Evolutionary conservation across 2,329 filamentous ascomycete species (phyloP).

Genomic region (Neofusicoccum parvum): DNA sequence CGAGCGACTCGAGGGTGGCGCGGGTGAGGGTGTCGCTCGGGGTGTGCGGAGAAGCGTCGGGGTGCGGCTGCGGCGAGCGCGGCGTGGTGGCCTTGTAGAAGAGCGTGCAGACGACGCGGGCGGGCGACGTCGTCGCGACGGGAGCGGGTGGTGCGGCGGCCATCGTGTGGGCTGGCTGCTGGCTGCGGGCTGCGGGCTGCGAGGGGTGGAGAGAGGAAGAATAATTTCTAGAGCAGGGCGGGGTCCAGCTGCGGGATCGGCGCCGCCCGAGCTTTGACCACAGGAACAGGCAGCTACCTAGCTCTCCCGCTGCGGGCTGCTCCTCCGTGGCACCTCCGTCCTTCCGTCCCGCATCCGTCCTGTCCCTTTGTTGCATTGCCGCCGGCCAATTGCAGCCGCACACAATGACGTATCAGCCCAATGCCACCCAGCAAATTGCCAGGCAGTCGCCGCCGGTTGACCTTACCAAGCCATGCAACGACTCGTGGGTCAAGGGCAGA

Average conservation of each 20-base stretch:
- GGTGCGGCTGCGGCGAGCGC: slow-evolving; percentile 35
- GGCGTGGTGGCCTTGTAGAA: slow-evolving; percentile 43
- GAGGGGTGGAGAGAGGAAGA: neutral
- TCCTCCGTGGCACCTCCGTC: slow-evolving; percentile 2
- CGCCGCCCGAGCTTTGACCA: neutral
- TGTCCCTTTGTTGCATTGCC: neutral
- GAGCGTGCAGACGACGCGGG: slow-evolving; percentile 39
- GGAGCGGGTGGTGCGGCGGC: neutral
- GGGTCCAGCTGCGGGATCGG: neutral
- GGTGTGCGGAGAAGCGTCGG: slow-evolving; percentile 47
- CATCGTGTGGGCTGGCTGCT: neutral
- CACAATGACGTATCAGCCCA: slow-evolving; percentile 26
- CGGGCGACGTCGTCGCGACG: slow-evolving; percentile 12
- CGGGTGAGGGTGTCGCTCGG: slow-evolving; percentile 35
- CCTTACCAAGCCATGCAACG: slow-evolving; percentile 36
- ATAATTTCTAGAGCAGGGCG: neutral
- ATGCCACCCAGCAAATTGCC: slow-evolving; percentile 25
- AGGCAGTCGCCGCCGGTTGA: slow-evolving; percentile 43
- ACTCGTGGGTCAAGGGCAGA: slow-evolving; percentile 40
- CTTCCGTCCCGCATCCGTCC: neutral
- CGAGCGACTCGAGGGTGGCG: slow-evolving; percentile 35
- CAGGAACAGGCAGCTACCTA: slow-evolving; percentile 1
- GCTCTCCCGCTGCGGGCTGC: neutral
- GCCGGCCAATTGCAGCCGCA: slow-evolving; percentile 29
- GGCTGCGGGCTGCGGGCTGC: neutral